These are phyloP conservation scores for Talaromyces pinophilus DNA, from an alignment of 2,329 filamentous ascomycete genomes.

Conservation along the genomic window DNA sequence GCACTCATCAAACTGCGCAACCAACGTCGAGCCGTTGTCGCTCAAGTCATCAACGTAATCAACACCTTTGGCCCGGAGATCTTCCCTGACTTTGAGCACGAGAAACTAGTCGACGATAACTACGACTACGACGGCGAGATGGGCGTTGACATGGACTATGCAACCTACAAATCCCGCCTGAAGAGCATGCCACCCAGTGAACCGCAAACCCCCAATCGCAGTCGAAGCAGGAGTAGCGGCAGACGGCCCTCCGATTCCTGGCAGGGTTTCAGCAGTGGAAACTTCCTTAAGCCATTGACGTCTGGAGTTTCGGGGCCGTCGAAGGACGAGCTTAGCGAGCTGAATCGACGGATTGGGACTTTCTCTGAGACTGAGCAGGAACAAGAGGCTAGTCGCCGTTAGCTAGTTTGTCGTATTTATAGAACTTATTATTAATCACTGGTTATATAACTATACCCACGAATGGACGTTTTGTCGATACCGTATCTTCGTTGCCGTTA, in stretches of 20 bases:
- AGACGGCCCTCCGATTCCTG: constrained; percentile 16
- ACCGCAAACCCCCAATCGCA: constrained; percentile 68
- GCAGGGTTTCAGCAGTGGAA: constrained; percentile 21
- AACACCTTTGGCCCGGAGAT: constrained; percentile 94
- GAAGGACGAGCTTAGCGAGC: constrained; percentile 22
- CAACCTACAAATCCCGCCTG: constrained; percentile 26
- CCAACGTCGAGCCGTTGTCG: constrained; percentile 70
- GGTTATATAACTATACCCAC: neutral
- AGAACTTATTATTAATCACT: neutral
- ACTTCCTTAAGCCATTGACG: constrained; percentile 22
- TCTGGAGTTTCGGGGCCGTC: constrained; percentile 18
- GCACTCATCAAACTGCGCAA: constrained; percentile 76
- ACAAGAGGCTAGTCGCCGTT: neutral
- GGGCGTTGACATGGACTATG: constrained; percentile 25
- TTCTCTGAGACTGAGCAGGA: constrained; percentile 7
- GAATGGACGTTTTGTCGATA: neutral
- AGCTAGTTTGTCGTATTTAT: neutral
- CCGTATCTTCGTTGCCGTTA: neutral
- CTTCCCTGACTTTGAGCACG: constrained; percentile 87
- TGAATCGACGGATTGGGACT: constrained; percentile 22
- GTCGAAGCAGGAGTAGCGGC: constrained; percentile 64
- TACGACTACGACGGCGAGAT: constrained; percentile 40
- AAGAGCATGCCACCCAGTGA: constrained; percentile 32
- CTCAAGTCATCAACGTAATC: constrained; percentile 85
- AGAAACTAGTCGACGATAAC: constrained; percentile 63